Evolutionary conservation across 2,329 filamentous ascomycete genomes (phyloP), one percentile per base, ranked within the genome.

Genomic region (Fusarium graminum): DNA sequence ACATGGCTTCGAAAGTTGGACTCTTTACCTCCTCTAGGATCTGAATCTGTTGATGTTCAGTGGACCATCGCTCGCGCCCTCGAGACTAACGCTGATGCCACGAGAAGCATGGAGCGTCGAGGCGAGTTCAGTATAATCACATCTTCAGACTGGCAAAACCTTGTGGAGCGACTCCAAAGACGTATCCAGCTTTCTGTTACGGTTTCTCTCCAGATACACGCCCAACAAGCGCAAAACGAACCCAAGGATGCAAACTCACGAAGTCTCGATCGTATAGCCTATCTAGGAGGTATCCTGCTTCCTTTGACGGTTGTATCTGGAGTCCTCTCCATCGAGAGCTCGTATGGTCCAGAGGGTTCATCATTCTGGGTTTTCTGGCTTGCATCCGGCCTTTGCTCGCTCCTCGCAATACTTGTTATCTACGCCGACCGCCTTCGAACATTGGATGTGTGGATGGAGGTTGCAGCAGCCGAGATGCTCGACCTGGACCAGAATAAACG

Each of bases 281-380:
- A 85, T 70, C 76, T 85, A 12, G 83, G 82, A 45, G 83, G 82
- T 0, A 69, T 85, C 2, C 73, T 85, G 7, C 76, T 85, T 1
- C 83, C 83, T 3, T 69, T 85, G 17, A 81, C 80, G 6, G 76
- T 85, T 14, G 79, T 85, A 6, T 80, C 82, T 0, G 77, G 80
- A 13, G 76, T 85, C 10, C 74, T 85, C 14, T 80, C 80, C 14
- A 85, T 85, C 74, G 77, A 80, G 28, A 80, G 80, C 9, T 71
- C 77, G 1, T 85, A 79, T 64, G 78, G 78, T 0, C 82, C 83
- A 0, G 76, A 74, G n/a, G 76, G 76, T 1, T 30, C 63, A 16
- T 71, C 72, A 17, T 85, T 85, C 71, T 85, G 77, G 77, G 77
- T 85, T 0, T 85, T 84, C 59, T 85, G 83, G 83, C 78, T 78